Evolutionary conservation across 1,284 basidiomycete species (phyloP), one percentile per base, ranked within the genome.

Genomic region (Ceratorhiza oryzae-sativae): DNA sequence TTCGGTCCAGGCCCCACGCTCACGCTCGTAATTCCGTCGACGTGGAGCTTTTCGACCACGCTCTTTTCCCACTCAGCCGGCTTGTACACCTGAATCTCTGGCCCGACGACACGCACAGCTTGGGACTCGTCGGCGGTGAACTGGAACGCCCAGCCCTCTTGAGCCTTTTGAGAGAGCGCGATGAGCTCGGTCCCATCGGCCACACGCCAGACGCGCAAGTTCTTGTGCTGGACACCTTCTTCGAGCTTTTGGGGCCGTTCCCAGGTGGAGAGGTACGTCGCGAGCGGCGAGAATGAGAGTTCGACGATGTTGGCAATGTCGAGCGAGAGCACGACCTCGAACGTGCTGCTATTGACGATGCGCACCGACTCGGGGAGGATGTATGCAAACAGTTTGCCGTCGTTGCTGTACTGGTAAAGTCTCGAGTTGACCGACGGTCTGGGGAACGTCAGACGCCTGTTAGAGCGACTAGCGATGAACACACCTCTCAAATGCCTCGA

Each of bases 261-360:
- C 93, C 95, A 98, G 56, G 94, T 97, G 73, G 92, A 94, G 60
- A 99, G 80, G 81, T 93, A 97, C 1, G 92, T 94, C 55, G 94
- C 95, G 75, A 91, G 88, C 5, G 97, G 96, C 6, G 96, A 98
- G 81, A 98, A 97, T 75, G 86, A 86, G 76, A 98, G 82, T 78
- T 97, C 95, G 72, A 95, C 80, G 76, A 93, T 86, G 78, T 91
- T 92, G 73, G 90, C 84, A 60, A 93, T 81, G 51, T 83, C 79
- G 72, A 93, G 86, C 78, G 93, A 90, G 76, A 87, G 87, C 72
- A 94, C 82, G 73, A 91, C 71, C 76, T 87, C 85, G 71, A 88
- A 90, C 77, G 86, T 86, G 80, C 90, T 88, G 74, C 91, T 90
- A 79, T 92, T 88, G 80, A 88, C 88, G 77, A 96, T 88, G 77